Evolutionary conservation across 2,329 filamentous ascomycete species (phyloP).

Genomic region (Epichloe glyceriae): DNA sequence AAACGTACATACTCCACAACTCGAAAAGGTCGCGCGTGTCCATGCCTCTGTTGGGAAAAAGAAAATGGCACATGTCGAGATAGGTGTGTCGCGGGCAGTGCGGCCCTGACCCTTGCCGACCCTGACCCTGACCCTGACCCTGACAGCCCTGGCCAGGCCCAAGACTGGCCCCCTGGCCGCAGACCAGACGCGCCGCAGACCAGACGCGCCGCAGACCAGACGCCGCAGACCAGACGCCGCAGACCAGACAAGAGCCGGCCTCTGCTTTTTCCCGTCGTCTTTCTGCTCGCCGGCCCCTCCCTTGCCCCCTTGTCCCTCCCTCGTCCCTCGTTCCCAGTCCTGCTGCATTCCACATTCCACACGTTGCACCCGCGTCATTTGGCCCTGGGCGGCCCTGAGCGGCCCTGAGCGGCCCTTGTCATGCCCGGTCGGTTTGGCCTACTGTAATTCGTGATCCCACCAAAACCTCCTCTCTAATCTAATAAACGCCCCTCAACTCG

Average conservation of each 20-base stretch:
- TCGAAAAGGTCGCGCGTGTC: too few species aligned
- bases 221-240: too few species aligned
- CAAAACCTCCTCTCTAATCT: not conserved
- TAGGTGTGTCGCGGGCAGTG: too few species aligned
- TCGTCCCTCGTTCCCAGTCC: conserved; percentile 1
- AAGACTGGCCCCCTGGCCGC: too few species aligned
- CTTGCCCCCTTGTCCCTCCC: not conserved
- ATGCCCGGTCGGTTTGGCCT: conserved; percentile 1
- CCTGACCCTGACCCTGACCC: not conserved
- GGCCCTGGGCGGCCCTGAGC: conserved; percentile 1
- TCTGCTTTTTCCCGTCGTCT: not conserved
- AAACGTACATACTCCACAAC: too few species aligned
- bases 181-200: too few species aligned
- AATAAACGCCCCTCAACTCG: not conserved
- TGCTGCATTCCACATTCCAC: not conserved
- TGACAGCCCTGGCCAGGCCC: too few species aligned
- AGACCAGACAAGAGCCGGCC: not conserved
- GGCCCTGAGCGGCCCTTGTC: conserved; percentile 1
- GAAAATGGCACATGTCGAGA: too few species aligned
- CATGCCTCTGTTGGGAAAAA: too few species aligned
- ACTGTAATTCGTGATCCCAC: not conserved
- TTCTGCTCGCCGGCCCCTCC: not conserved
- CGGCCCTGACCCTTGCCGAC: not conserved
- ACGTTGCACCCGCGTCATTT: conserved; percentile 5
- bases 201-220: too few species aligned